A percentile compares a stretch with the other conserved stretches of the same genome.
These are phyloP conservation scores for Magnaporthiopsis incrustans DNA, from an alignment of 2,329 filamentous ascomycete species.

Conservation along the genomic window DNA sequence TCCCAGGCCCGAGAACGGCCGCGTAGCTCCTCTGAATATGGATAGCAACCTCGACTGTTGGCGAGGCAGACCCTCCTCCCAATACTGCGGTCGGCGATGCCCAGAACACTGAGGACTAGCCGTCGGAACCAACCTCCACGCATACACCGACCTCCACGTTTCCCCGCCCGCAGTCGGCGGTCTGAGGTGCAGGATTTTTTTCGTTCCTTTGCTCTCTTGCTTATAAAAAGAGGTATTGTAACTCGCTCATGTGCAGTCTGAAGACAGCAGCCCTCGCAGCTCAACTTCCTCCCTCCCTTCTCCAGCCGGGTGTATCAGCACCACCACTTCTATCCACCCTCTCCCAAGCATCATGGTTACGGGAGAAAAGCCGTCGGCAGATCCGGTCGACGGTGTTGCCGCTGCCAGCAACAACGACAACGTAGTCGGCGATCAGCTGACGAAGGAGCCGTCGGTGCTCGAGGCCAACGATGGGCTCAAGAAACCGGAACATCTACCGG, in stretches of 20 bases:
- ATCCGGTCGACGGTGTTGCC: background rate
- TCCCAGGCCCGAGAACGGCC: background rate
- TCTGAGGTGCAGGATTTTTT: background rate
- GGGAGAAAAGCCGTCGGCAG: background rate
- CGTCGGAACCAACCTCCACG: background rate
- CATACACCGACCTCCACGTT: background rate
- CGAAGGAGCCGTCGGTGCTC: background rate
- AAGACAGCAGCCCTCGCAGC: background rate
- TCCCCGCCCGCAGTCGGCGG: background rate
- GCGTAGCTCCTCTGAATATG: too few relatives aligned
- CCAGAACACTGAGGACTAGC: background rate
- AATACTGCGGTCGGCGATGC: background rate
- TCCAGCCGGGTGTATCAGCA: background rate
- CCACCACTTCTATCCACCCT: background rate
- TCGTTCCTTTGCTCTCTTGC: background rate
- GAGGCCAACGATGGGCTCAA: slow-evolving; percentile 2
- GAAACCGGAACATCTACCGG: background rate
- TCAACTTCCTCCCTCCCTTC: background rate
- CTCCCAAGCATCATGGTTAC: background rate
- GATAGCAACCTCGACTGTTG: background rate
- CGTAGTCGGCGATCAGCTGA: background rate
- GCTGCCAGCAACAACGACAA: slow-evolving; percentile 1
- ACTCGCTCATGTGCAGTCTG: background rate
- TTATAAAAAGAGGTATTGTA: background rate
- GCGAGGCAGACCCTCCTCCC: background rate